A percentile compares a stretch with the other conserved stretches of the same genome.
Conservation (phyloP, 2,329 filamentous ascomycete species). For the Diaporthe nobilis region DNA sequence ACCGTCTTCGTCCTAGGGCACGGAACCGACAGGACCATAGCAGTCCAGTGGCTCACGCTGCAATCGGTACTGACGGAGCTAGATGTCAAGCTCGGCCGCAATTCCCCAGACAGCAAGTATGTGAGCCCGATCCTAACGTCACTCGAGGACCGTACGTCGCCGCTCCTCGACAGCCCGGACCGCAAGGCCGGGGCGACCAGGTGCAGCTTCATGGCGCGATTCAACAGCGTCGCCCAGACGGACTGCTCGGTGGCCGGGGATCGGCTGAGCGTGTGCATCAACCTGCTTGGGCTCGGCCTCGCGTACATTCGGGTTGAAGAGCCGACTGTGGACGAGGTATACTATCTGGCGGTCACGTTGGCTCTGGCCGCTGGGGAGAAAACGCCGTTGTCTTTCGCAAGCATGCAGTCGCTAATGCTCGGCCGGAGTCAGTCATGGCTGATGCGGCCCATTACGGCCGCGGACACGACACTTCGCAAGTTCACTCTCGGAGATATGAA, state of each 20-base stretch:
- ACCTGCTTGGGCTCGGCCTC: background rate
- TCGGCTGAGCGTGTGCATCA: background rate
- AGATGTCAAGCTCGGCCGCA: background rate
- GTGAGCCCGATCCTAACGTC: background rate
- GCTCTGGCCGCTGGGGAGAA: background rate
- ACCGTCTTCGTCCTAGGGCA: background rate
- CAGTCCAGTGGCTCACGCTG: background rate
- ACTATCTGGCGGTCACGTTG: background rate
- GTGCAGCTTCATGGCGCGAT: background rate
- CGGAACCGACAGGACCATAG: background rate
- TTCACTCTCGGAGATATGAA: background rate
- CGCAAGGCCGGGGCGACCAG: background rate
- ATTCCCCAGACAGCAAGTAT: background rate
- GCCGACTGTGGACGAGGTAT: background rate
- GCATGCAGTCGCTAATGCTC: background rate
- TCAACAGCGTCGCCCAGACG: background rate
- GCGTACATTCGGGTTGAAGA: background rate
- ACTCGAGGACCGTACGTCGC: slow-evolving; percentile 1
- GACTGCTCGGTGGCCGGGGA: background rate
- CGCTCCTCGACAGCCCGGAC: background rate
- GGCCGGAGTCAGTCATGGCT: background rate
- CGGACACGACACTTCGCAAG: background rate
- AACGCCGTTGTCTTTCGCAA: background rate
- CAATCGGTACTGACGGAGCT: background rate
- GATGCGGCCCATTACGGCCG: background rate